A percentile compares a stretch with the other conserved stretches of the same genome.
phyloP scores from a whole-genome alignment of 176 grass and related monocot genomes.

The Avena atlantica region DNA sequence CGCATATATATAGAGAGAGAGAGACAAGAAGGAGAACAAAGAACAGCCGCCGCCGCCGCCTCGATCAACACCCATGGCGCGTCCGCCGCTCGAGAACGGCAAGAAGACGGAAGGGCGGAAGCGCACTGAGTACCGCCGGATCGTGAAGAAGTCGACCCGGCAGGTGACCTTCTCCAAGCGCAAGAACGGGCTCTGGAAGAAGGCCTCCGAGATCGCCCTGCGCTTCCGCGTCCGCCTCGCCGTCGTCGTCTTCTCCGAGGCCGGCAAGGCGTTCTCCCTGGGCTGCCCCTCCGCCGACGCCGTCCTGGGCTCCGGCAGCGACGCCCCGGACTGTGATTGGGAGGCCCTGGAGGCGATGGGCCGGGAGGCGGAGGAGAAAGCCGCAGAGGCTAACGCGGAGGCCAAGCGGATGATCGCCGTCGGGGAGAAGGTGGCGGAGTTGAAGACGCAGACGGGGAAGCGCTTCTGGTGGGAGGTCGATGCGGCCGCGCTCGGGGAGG shows the following conservation, averaged over 20 bases:
- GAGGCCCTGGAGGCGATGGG: neutral
- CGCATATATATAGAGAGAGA: neutral
- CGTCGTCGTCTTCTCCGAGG: neutral
- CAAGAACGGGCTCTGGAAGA: neutral
- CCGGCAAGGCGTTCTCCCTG: neutral
- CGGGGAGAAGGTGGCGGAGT: neutral
- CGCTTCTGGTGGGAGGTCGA: neutral
- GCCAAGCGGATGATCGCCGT: neutral
- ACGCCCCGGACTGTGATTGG: neutral
- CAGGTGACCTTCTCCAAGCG: conserved; percentile 33
- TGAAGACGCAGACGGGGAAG: conserved; percentile 4
- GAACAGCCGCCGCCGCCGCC: neutral
- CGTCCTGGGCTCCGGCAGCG: conserved; percentile 2
- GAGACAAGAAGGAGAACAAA: neutral
- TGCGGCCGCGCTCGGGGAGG: neutral
- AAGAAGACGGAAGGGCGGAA: conserved; percentile 22
- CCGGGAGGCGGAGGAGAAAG: neutral
- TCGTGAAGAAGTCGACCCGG: neutral
- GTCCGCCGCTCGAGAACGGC: neutral
- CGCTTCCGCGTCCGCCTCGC: neutral
- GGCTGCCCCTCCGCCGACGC: conserved; percentile 13
- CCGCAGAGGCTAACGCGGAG: neutral
- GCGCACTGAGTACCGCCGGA: neutral
- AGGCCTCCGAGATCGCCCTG: neutral
- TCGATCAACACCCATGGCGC: neutral